Conservation (phyloP, 2,329 filamentous ascomycete genomes). For the Exophiala lecanii-corni region DNA sequence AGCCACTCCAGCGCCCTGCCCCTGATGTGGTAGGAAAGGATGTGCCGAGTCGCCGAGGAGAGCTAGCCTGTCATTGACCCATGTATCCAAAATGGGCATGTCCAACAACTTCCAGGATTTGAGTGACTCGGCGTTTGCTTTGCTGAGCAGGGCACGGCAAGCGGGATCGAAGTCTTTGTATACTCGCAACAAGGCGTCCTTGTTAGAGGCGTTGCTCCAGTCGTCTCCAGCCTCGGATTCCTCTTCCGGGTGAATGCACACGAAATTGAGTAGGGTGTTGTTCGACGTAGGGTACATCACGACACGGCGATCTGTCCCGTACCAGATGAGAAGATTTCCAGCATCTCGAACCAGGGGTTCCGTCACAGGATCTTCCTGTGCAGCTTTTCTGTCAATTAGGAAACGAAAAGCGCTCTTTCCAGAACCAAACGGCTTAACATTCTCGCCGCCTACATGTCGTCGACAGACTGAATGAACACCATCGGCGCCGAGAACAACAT, state of each 20-base stretch:
- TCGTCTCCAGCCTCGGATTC: conserved; percentile 36
- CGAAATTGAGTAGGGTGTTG: conserved; percentile 21
- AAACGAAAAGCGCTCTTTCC: conserved; percentile 35
- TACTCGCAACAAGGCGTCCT: conserved; percentile 6
- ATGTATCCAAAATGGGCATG: conserved; percentile 55
- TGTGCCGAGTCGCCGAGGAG: conserved; percentile 65
- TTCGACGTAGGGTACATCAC: conserved; percentile 30
- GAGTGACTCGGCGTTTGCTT: conserved; percentile 34
- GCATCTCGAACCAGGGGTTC: conserved; percentile 35
- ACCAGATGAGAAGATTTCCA: conserved; percentile 43
- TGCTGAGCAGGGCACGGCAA: conserved; percentile 2
- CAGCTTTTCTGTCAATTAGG: conserved; percentile 30
- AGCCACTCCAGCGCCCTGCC: conserved; percentile 58
- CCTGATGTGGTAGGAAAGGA: conserved; percentile 61
- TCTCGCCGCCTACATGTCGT: conserved; percentile 28
- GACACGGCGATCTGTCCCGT: conserved; percentile 30
- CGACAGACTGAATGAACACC: conserved; percentile 42
- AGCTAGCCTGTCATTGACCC: conserved; percentile 50
- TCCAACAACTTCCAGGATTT: conserved; percentile 59
- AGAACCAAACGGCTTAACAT: conserved; percentile 39
- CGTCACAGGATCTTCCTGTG: conserved; percentile 36
- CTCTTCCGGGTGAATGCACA: conserved; percentile 20
- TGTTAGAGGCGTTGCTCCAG: conserved; percentile 7
- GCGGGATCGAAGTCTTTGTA: conserved; percentile 9
- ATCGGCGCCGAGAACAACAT: conserved; percentile 53